Base-by-base conservation (phyloP, 352 stramenopile species). In the Phytophthora nicotianae region DNA sequence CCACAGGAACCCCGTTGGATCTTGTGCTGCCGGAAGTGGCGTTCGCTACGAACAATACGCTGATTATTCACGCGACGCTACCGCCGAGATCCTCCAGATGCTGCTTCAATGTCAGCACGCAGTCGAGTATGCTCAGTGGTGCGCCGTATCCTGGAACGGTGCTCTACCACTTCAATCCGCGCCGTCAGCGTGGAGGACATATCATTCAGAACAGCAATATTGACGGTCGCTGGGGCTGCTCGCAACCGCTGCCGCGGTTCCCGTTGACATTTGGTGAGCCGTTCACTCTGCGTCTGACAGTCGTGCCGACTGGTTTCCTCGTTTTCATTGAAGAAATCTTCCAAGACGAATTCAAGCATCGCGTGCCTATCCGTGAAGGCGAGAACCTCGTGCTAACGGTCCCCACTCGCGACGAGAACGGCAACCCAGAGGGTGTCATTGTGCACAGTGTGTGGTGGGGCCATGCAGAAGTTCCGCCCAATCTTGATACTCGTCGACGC, bases 131-230 rank as follows among this genome's bases (percentile, higher is more conserved):
- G 74, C 66, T 89, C 37, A 89, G 79, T 50, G 83, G 79, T 2
- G 80, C 81, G 19, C 79, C 81, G 37, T 90, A 89, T 54, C 81
- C 83, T 10, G 86, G 83, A 6, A 94, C 86, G 1, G 80, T 92
- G 58, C 59, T 94, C 23, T 92, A 90, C 51, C 86, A 94, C 59
- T 91, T 92, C 54, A 93, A 90, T 40, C 82, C 85, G 16, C 75
- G 85, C 4, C 82, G 83, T 26, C 73, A 86, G 43, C 72, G 79
- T 26, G 81, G 81, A 32, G 82, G 81, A 4, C 74, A 86, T 21
- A 86, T 92, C 27, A 80, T 91, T 40, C 83, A 92, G 62, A 92
- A 92, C 72, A 91, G 83, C 68, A 91, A 90, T 62, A 90, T 92
- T 45, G 86, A 94, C 37, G 74, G 79, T 10, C 81, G 83, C 24